A percentile compares a stretch with the other conserved stretches of the same genome.
phyloP scores from a whole-genome alignment of 108 stramenopile species.

The Cafeteria roenbergensis region DNA sequence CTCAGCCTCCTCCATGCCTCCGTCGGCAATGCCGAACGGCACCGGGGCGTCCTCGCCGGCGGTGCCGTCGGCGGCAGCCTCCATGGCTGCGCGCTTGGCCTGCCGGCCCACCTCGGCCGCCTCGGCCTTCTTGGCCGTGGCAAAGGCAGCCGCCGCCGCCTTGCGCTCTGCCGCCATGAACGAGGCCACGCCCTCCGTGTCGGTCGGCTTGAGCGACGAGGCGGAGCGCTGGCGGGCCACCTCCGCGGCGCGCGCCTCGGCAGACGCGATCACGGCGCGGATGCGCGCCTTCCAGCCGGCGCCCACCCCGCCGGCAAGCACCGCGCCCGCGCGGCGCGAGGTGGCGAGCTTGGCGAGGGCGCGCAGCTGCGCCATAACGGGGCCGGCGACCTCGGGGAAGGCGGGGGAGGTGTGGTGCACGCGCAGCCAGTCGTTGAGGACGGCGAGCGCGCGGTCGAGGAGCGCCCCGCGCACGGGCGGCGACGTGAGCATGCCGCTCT shows the following conservation, averaged over 20 bases:
- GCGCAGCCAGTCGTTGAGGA: constrained; percentile 2
- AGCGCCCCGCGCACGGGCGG: not conserved
- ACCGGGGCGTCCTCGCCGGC: not conserved
- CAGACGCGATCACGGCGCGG: not conserved
- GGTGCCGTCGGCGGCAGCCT: not conserved
- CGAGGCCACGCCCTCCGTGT: not conserved
- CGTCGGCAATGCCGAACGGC: not conserved
- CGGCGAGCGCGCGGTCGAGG: not conserved
- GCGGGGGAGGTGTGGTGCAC: not conserved
- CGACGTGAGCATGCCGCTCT: constrained; percentile 16
- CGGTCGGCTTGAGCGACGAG: not conserved
- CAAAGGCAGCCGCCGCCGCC: not conserved
- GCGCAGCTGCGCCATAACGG: not conserved
- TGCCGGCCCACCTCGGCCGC: not conserved
- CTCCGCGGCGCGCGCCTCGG: not conserved
- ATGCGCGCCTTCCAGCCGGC: not conserved
- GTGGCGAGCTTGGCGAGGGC: too few relatives aligned
- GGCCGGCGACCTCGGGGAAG: constrained; percentile 18
- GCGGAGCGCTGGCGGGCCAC: not conserved
- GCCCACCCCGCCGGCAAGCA: too few relatives aligned
- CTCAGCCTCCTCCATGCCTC: not conserved
- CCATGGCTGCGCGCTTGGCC: not conserved
- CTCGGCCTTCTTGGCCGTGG: not conserved
- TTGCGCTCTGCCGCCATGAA: not conserved
- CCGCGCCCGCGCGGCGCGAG: not conserved